Evolutionary conservation across 495 filamentous ascomycete species (phyloP).

Genomic region (Aspergillus biplanus): DNA sequence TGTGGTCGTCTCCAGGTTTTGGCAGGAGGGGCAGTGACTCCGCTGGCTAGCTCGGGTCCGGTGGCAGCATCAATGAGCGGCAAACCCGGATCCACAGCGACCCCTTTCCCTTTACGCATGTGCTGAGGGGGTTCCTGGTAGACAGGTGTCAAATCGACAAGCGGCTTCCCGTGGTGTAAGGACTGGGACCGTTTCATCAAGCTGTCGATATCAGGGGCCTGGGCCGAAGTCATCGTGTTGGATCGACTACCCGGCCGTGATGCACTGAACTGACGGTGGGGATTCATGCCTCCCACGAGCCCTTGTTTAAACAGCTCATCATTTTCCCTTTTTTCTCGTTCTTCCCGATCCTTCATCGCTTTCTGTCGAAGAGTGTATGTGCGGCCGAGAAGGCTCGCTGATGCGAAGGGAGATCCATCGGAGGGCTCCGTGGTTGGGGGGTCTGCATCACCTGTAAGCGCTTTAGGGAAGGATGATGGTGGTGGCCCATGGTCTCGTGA

Average conservation of each 20-base stretch:
- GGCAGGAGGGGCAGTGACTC: constrained; percentile 54
- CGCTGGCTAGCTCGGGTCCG: constrained; percentile 47
- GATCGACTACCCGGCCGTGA: constrained; percentile 34
- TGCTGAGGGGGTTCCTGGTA: constrained; percentile 77
- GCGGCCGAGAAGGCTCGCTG: constrained; percentile 62
- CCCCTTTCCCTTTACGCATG: constrained; percentile 66
- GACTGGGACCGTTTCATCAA: constrained; percentile 36
- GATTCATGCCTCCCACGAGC: constrained; percentile 23
- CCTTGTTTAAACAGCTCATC: constrained; percentile 36
- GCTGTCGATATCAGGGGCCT: constrained; percentile 28
- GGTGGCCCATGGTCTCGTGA: constrained; percentile 48
- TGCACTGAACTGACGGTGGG: constrained; percentile 16
- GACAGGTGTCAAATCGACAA: constrained; percentile 76
- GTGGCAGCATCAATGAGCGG: constrained; percentile 70
- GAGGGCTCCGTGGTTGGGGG: constrained; percentile 22
- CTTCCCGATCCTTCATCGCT: constrained; percentile 58
- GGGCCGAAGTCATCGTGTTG: constrained; percentile 42
- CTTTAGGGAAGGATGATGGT: constrained; percentile 47
- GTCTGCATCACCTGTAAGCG: constrained; percentile 35
- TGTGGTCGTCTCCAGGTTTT: constrained; percentile 55
- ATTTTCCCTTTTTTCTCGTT: constrained; percentile 41
- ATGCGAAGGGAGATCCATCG: constrained; percentile 55
- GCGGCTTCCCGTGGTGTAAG: constrained; percentile 54
- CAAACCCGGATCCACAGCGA: constrained; percentile 61
- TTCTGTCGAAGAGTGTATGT: constrained; percentile 65